Percentiles rank a stretch among this genome's conserved stretches.
These are phyloP conservation scores for Cryptosporidium sp. DNA, from an alignment of 169 alveolate genomes.

Conservation along the genomic window DNA sequence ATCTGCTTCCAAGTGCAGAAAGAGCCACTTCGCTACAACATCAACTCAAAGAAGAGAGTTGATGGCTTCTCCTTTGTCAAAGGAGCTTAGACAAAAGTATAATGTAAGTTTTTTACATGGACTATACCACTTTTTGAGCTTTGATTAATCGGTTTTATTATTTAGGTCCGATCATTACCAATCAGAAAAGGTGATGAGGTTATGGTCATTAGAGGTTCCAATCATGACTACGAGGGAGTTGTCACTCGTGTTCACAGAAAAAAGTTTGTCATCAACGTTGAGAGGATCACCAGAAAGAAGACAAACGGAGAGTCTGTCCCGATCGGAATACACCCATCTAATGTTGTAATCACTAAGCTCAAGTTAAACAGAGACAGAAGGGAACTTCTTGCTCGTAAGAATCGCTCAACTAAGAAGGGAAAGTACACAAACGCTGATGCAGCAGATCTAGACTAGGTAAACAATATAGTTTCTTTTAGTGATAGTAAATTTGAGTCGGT, in stretches of 20 bases:
- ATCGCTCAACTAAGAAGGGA: constrained; percentile 81
- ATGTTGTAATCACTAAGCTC: constrained; percentile 95
- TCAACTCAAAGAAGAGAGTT: constrained; percentile 95
- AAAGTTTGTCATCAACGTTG: constrained; percentile 96
- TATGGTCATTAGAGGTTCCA: constrained; percentile 95
- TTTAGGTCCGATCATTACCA: constrained; percentile 94
- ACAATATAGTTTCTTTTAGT: constrained; percentile 22
- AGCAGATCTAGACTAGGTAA: constrained; percentile 47
- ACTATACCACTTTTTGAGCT: neutral
- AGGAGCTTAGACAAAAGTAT: constrained; percentile 96
- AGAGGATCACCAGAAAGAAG: constrained; percentile 96
- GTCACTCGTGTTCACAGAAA: constrained; percentile 97
- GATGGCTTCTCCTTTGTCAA: constrained; percentile 97
- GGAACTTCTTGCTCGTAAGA: constrained; percentile 92
- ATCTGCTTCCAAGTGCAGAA: constrained; percentile 95
- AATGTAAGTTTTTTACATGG: constrained; percentile 84
- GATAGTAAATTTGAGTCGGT: constrained; percentile 24
- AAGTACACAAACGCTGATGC: constrained; percentile 79
- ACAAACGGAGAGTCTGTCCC: constrained; percentile 87
- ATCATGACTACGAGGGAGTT: constrained; percentile 97
- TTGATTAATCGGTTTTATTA: neutral
- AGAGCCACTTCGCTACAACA: constrained; percentile 98
- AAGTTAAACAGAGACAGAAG: constrained; percentile 94
- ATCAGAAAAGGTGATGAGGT: constrained; percentile 98
- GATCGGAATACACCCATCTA: constrained; percentile 96